Conservation (phyloP, 2,329 filamentous ascomycete genomes). For the Verticillium nonalfalfae region DNA sequence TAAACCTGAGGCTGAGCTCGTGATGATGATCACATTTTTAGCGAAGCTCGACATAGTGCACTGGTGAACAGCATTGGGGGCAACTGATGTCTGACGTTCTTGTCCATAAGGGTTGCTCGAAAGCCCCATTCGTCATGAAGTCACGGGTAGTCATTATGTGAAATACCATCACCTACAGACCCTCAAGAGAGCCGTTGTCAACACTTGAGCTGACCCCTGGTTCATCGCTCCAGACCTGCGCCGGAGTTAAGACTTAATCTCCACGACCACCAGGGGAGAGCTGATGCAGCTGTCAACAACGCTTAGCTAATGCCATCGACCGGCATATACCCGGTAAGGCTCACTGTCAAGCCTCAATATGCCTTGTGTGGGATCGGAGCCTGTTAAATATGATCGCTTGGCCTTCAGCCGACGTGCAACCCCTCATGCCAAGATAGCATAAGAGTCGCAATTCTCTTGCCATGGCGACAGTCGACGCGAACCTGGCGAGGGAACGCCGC, state of each 20-base stretch:
- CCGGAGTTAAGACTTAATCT: background rate
- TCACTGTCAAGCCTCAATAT: background rate
- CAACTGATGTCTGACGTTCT: too few relatives aligned
- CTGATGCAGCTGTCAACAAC: background rate
- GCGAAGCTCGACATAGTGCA: too few relatives aligned
- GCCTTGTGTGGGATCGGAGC: background rate
- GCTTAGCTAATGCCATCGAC: background rate
- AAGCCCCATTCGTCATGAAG: too few relatives aligned
- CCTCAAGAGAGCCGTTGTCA: too few relatives aligned
- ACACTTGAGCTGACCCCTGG: background rate
- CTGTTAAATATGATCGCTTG: background rate
- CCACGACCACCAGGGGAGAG: background rate
- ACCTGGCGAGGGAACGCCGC: background rate
- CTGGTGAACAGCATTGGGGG: too few relatives aligned
- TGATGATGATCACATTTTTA: too few relatives aligned
- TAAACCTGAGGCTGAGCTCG: too few relatives aligned
- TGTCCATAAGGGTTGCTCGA: too few relatives aligned
- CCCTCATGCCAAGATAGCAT: background rate
- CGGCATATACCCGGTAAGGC: background rate
- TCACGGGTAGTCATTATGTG: too few relatives aligned
- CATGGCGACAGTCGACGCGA: background rate
- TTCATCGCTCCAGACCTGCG: background rate
- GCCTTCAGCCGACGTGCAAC: background rate
- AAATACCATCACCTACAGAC: too few relatives aligned
- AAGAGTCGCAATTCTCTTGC: background rate